Evolutionary conservation across 2,329 filamentous ascomycete genomes (phyloP), one percentile per base, ranked within the genome.

Genomic region (Botrytis sinoallii): DNA sequence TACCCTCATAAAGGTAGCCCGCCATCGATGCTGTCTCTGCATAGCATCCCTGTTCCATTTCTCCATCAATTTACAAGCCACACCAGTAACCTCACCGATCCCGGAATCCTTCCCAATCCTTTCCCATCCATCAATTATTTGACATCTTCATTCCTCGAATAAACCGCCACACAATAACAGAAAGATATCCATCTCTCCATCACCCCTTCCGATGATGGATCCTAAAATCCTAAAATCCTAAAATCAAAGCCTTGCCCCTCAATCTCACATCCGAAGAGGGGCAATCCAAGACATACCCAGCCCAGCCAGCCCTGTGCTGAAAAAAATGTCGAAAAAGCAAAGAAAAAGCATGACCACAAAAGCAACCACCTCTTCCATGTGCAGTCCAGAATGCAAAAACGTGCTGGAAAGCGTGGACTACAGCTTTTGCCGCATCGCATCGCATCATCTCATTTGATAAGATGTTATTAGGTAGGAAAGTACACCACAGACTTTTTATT

Each of bases 281-380:
- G 64, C 64, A 67, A 66, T 38, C 44, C 44, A 66, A 66, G 63
- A 66, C 63, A 29, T 18, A 42, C 40, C 40, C 40, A 42, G 40
- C 29, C 32, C 32, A 32, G 32, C 42, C 63, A 66, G 63, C 63
- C 63, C 44, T 35, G 63, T 40, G 29, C 44, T 48, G 63, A 48
- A 20, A 52, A 52, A 52, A n/a, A 52, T 52, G 3, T 52, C 48
- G 25, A 48, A 38, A 66, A 38, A 48, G 29, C 12, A 35, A 35
- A 48, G 46, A 48, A 35, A 32, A 5, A 5, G 7, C 60, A 63
- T 63, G 60, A 16, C 60, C 60, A 42, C 60, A 63, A 40, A 38
- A 63, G 6, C 35, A 16, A 63, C 18, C 35, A 63, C 59, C 38
- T 40, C 29, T 20, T 46, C 63, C 40, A 35, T 25, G 61, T 29